These are phyloP conservation scores for Alternaria sp. DNA, from an alignment of 2,329 filamentous ascomycete genomes.

Conservation along the genomic window DNA sequence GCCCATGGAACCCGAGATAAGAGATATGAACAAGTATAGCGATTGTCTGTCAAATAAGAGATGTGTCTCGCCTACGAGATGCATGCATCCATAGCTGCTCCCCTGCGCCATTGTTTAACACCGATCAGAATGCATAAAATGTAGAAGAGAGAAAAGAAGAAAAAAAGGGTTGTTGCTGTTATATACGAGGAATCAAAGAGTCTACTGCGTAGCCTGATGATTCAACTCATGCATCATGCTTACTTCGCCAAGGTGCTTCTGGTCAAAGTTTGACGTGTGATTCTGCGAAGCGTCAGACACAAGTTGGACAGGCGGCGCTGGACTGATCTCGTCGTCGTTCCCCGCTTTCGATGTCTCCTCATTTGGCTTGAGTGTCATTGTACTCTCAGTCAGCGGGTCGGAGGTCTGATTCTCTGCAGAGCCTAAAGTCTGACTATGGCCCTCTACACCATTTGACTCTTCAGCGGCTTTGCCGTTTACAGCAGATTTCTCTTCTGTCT, in stretches of 20 bases:
- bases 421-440: no score
- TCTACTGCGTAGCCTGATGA: constrained; percentile 45
- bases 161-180: neutral
- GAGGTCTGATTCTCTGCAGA: constrained; percentile 12
- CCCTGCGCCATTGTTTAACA: constrained; percentile 20
- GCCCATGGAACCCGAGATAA: neutral
- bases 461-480: constrained; percentile 12
- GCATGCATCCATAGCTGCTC: constrained; percentile 6
- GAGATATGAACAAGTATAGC: constrained; percentile 2
- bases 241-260: constrained; percentile 48
- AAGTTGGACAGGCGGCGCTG: constrained; percentile 34
- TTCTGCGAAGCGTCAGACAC: constrained; percentile 16
- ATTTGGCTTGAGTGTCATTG: constrained; percentile 39
- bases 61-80: constrained; percentile 13
- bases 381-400: constrained; percentile 37
- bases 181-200: neutral
- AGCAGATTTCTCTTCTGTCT: constrained; percentile 11
- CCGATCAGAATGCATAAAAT: constrained; percentile 20
- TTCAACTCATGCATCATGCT: constrained; percentile 37
- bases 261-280: constrained; percentile 33
- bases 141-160: neutral
- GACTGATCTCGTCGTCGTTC: constrained; percentile 39
- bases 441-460: neutral
- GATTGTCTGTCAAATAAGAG: constrained; percentile 16
- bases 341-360: constrained; percentile 11